These are phyloP conservation scores for Austroboletus niveus DNA, from an alignment of 1,284 basidiomycete genomes.

Conservation along the genomic window DNA sequence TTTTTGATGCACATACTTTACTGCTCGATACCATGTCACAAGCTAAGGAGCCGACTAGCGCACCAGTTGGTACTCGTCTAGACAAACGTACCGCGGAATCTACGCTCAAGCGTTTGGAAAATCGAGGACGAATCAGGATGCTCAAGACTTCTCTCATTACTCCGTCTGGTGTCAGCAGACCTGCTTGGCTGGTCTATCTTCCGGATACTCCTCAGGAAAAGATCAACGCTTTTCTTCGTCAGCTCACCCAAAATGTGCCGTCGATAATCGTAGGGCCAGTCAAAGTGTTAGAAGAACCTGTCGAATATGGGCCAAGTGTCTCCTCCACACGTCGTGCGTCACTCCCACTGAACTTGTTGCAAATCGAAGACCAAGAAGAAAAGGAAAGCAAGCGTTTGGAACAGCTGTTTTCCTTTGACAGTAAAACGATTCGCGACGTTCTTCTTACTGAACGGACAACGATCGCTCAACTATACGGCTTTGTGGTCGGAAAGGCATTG, in stretches of 20 bases:
- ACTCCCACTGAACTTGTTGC: constrained; percentile 42
- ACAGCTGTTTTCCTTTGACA: constrained; percentile 51
- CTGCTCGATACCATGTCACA: constrained; percentile 53
- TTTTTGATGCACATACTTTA: constrained; percentile 60
- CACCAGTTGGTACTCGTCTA: constrained; percentile 59
- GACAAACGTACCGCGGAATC: constrained; percentile 70
- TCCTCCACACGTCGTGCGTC: constrained; percentile 27
- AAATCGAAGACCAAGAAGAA: constrained; percentile 39
- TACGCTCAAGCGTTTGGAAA: constrained; percentile 60
- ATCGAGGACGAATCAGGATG: constrained; percentile 60
- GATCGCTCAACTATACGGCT: constrained; percentile 66
- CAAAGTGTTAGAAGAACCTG: constrained; percentile 48
- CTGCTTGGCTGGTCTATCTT: constrained; percentile 60
- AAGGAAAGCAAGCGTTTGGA: constrained; percentile 44
- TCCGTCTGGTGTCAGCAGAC: constrained; percentile 51
- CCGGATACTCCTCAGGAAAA: constrained; percentile 50
- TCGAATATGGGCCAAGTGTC: constrained; percentile 51
- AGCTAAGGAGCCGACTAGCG: constrained; percentile 64
- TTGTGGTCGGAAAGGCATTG: constrained; percentile 58
- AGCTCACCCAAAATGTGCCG: constrained; percentile 43
- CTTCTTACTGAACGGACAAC: constrained; percentile 65
- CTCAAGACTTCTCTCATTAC: constrained; percentile 57
- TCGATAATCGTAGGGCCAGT: constrained; percentile 34
- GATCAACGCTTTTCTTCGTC: constrained; percentile 52
- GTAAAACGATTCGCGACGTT: constrained; percentile 53